Percentiles rank a stretch among this genome's conserved stretches.
Conservation (phyloP, 768 basidiomycete genomes). For the Panaeolus papilionaceus region DNA sequence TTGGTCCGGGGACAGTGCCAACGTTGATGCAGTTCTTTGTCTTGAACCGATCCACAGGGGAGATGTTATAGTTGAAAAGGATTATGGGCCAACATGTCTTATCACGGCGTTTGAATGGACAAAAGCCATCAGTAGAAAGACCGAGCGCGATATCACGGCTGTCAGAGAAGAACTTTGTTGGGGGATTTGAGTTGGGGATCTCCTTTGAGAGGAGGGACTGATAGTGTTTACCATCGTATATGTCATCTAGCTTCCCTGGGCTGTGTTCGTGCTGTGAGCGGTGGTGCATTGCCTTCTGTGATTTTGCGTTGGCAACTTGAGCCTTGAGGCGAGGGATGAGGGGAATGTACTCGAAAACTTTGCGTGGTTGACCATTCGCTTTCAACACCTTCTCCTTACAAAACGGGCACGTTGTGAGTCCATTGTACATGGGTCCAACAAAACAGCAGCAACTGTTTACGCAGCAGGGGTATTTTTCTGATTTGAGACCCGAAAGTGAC, state of each 20-base stretch:
- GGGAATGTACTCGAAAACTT: constrained; percentile 43
- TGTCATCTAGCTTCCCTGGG: constrained; percentile 34
- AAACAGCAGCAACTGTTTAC: background rate
- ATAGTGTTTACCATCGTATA: constrained; percentile 44
- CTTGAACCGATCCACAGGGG: constrained; percentile 37
- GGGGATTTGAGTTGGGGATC: constrained; percentile 29
- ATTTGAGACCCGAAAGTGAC: background rate
- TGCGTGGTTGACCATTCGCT: constrained; percentile 28
- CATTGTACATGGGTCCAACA: constrained; percentile 23
- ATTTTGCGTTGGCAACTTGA: constrained; percentile 26
- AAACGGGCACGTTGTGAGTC: constrained; percentile 11
- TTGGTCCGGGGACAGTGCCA: constrained; percentile 51
- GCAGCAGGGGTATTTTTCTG: background rate
- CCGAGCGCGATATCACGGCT: constrained; percentile 48
- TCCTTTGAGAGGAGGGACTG: constrained; percentile 24
- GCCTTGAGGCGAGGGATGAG: constrained; percentile 32
- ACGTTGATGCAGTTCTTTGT: constrained; percentile 35
- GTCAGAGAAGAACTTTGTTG: constrained; percentile 43
- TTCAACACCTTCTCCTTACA: constrained; percentile 31
- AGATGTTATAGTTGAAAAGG: constrained; percentile 39
- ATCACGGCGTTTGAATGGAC: constrained; percentile 39
- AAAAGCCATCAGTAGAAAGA: constrained; percentile 49
- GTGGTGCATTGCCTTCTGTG: constrained; percentile 32
- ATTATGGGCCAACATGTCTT: constrained; percentile 49
- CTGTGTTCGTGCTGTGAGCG: constrained; percentile 30